phyloP scores from a whole-genome alignment of 805 yeast genomes.

The Ogataea methylovora region DNA sequence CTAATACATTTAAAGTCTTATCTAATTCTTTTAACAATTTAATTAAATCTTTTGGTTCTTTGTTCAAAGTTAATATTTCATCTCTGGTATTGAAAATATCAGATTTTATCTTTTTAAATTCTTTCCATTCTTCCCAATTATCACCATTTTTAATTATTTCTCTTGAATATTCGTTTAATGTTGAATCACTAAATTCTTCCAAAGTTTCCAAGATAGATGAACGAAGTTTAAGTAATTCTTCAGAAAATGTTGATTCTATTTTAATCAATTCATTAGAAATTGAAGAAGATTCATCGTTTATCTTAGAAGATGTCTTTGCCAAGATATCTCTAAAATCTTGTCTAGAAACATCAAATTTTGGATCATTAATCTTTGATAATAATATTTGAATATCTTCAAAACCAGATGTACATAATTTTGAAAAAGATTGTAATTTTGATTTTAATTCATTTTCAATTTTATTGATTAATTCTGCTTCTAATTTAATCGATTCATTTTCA shows the following conservation, averaged over 20 bases:
- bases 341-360: conserved; percentile 30
- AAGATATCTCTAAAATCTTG: conserved; percentile 39
- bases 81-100: conserved; percentile 50
- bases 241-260: conserved; percentile 25
- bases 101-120: conserved; percentile 49
- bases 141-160: conserved; percentile 37
- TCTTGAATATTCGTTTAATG: conserved; percentile 57
- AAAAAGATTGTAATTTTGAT: conserved; percentile 26
- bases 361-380: conserved; percentile 18
- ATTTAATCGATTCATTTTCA: conserved; percentile 24
- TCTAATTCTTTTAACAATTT: conserved; percentile 29
- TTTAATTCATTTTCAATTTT: conserved; percentile 24
- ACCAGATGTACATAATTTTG: conserved; percentile 18
- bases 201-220: conserved; percentile 50
- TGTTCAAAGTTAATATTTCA: conserved; percentile 29
- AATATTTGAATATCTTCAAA: conserved; percentile 19
- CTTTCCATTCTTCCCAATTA: conserved; percentile 53
- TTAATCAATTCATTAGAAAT: conserved; percentile 25
- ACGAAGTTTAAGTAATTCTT: conserved; percentile 24
- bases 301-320: conserved; percentile 19
- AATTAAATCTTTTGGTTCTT: conserved; percentile 23
- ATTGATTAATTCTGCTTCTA: conserved; percentile 20
- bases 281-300: conserved; percentile 23
- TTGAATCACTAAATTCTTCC: conserved; percentile 67
- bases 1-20: conserved; percentile 39